Conservation (phyloP, 1,284 basidiomycete genomes). For the Thecaphora thlaspeos region DNA sequence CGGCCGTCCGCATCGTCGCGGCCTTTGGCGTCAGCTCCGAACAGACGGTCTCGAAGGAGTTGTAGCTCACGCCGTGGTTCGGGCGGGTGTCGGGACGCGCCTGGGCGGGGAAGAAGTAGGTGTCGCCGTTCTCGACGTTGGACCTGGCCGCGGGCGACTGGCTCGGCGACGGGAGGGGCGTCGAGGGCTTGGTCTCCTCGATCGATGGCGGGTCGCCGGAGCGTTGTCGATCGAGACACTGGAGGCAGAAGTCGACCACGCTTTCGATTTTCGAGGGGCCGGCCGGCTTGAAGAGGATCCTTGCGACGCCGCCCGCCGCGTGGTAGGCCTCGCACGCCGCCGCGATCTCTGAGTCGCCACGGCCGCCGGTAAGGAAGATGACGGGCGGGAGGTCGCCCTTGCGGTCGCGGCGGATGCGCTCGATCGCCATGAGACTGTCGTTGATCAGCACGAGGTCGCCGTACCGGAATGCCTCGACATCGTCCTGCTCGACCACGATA, state of each 20-base stretch:
- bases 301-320: conserved; percentile 78
- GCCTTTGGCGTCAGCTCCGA: conserved; percentile 6
- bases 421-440: conserved; percentile 69
- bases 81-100: conserved; percentile 23
- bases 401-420: conserved; percentile 16
- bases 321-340: conserved; percentile 70
- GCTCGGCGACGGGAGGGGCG: conserved; percentile 37
- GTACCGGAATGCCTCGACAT: conserved; percentile 5
- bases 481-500: conserved; percentile 47
- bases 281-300: conserved; percentile 82
- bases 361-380: conserved; percentile 71
- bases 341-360: conserved; percentile 68
- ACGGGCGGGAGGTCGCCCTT: conserved; percentile 64
- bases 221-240: conserved; percentile 61
- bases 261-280: conserved; percentile 74
- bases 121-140: conserved; percentile 25
- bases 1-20: conserved; percentile 9
- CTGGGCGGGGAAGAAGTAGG: conserved; percentile 35
- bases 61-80: conserved; percentile 15
- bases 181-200: conserved; percentile 39
- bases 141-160: conserved; percentile 5
- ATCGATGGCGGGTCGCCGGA: conserved; percentile 30
- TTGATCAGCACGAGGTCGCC: conserved; percentile 81
- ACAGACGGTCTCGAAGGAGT: conserved; percentile 27
- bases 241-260: conserved; percentile 71